Evolutionary conservation across 805 yeast genomes (phyloP).

Genomic region (Torulaspora microellipsoides): DNA sequence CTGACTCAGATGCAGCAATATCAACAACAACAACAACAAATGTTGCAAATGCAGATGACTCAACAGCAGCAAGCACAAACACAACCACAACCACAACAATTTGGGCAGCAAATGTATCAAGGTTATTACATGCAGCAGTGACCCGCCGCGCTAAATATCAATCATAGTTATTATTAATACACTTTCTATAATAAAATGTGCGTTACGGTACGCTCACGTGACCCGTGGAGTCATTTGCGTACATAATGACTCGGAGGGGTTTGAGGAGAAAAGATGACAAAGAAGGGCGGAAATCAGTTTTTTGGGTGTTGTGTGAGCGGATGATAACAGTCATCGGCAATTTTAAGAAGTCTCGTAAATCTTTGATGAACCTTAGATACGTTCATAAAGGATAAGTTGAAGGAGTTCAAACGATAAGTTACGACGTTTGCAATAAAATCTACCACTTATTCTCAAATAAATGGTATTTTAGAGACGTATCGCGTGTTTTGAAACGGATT

Average conservation of each 20-base stretch:
- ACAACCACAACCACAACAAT: constrained; percentile 9
- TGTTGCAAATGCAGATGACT: constrained; percentile 14
- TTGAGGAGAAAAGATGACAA: not conserved
- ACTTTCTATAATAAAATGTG: no score
- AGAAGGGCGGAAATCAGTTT: not conserved
- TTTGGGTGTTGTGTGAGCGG: not conserved
- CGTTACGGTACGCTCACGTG: not conserved
- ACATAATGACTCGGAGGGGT: not conserved
- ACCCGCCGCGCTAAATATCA: no score
- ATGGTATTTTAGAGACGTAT: no score
- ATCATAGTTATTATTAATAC: no score
- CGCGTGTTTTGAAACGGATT: no score
- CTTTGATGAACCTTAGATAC: not conserved
- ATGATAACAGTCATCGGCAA: constrained; percentile 2
- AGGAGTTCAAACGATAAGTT: no score
- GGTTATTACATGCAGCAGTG: constrained; percentile 14
- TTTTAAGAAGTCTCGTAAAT: constrained; percentile 5
- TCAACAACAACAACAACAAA: constrained; percentile 17
- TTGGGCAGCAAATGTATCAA: constrained; percentile 11
- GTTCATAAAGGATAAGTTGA: not conserved
- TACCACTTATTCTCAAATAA: no score
- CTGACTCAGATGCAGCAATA: constrained; percentile 19
- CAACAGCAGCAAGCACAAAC: constrained; percentile 16
- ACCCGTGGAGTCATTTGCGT: not conserved
- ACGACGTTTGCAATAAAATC: no score